Conservation (phyloP, 2,329 filamentous ascomycete species). For the Aspergillus transmontanensis region DNA sequence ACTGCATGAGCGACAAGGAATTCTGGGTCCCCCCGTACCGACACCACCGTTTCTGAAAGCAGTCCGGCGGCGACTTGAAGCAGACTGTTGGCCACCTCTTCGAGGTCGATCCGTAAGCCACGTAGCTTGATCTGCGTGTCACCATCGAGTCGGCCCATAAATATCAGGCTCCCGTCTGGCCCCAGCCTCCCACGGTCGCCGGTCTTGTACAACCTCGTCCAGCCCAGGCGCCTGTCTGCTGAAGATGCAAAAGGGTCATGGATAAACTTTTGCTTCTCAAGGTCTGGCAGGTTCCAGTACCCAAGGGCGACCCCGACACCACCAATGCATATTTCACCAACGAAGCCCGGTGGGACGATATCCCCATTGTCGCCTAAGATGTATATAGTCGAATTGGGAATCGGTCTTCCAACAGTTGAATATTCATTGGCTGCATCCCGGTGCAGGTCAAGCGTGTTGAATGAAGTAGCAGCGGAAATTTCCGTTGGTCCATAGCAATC, state of each 20-base stretch:
- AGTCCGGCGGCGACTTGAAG: conserved; percentile 20
- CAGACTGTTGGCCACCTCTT: conserved; percentile 44
- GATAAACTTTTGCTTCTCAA: conserved; percentile 13
- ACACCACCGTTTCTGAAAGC: conserved; percentile 34
- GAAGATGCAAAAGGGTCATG: conserved; percentile 9
- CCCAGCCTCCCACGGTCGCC: conserved; percentile 25
- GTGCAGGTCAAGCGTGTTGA: neutral
- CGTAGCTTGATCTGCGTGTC: conserved; percentile 25
- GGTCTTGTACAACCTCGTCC: conserved; percentile 24
- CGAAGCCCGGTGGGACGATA: conserved; percentile 41
- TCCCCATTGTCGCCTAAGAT: conserved; percentile 40
- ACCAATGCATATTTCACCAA: conserved; percentile 49
- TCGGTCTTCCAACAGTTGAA: conserved; percentile 7
- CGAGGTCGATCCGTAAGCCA: conserved; percentile 44
- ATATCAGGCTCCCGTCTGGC: conserved; percentile 23
- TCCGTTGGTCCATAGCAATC: conserved; percentile 24
- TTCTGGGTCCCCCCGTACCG: conserved; percentile 19
- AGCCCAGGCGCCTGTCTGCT: conserved; percentile 4
- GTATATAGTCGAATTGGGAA: conserved; percentile 42
- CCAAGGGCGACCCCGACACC: conserved; percentile 28
- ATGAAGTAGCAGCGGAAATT: conserved; percentile 14
- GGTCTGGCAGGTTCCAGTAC: conserved; percentile 20
- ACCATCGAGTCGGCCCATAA: conserved; percentile 21
- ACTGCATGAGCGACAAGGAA: conserved; percentile 38
- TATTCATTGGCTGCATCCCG: neutral